Evolutionary conservation across 345 rosid genomes (phyloP), one percentile per base, ranked within the genome.

Genomic region (Streptanthus diversifolius): DNA sequence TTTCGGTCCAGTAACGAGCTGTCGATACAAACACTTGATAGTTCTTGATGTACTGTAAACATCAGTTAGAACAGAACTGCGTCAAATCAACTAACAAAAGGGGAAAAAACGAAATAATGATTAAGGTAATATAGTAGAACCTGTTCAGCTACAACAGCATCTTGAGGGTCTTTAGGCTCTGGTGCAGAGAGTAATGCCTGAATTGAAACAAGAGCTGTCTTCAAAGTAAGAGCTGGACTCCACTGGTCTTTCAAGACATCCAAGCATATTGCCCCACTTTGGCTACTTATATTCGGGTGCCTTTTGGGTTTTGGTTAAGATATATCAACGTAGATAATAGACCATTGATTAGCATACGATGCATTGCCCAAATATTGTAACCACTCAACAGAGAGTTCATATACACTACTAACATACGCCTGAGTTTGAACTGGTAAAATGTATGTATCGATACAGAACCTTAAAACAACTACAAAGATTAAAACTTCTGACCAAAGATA

Each of bases 271-370:
- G 98, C 99, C 18, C 98, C 99, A 64, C 97, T 95, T 77, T 95
- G 99, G 69, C 99, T 92, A 88, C 99, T 95, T 14, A 92, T 90
- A 74, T 95, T 95, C 8, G 99, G 99, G 68, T 95, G 99, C 99
- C 99, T 95, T 71, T 48, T 44, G 11, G 45, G 21, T 58, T 56
- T 45, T 51, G 32, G 63, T 17, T 2, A 64, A 63, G 33, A 69
- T 35, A 1, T 62, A 44, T 44, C 51, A 45, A 70, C 36, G 1
- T 39, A 71, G 30, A 47, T 3, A 47, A 47, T 2, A 47, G 0
- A 56, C 22, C 3, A 30, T 36, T 45, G 2, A 35, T 70, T 27
- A 69, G 65, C 70, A 3, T 43, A 63, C 32, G 35, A 14, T 12
- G 19, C 40, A 63, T 6, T 39, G 5, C 36, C 29, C 10, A 66